Percentiles rank a stretch among this genome's conserved stretches.
These are phyloP conservation scores for Tubosaeta brunneosetosa DNA, from an alignment of 768 basidiomycete species.

Conservation along the genomic window DNA sequence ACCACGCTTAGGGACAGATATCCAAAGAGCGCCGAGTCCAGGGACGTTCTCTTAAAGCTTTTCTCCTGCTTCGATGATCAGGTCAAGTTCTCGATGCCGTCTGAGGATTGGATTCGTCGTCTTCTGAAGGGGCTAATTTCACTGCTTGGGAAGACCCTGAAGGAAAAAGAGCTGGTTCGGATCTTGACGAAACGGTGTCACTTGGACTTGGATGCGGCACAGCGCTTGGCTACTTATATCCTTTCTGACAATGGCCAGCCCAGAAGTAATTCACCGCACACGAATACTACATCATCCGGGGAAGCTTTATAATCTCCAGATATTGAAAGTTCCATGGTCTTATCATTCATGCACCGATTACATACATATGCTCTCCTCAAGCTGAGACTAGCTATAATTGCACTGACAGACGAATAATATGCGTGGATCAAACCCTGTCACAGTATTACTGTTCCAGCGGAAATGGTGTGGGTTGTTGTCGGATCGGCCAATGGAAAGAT, in stretches of 20 bases:
- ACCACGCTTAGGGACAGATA: conserved; percentile 23
- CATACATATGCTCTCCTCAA: no score
- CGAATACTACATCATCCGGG: no score
- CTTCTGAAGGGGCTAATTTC: conserved; percentile 23
- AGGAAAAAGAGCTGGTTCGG: conserved; percentile 20
- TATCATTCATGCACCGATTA: no score
- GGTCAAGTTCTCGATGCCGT: conserved; percentile 28
- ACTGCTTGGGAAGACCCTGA: conserved; percentile 18
- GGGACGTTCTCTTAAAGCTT: conserved; percentile 15
- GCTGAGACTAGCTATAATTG: no score
- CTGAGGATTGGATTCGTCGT: conserved; percentile 24
- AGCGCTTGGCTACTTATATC: conserved; percentile 18
- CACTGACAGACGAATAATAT: no score
- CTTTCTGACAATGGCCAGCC: conserved; percentile 11
- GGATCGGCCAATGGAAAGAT: no score
- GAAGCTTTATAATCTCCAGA: no score
- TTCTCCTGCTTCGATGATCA: conserved; percentile 20
- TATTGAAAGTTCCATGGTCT: no score
- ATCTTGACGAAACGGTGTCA: conserved; percentile 27
- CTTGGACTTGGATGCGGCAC: conserved; percentile 20
- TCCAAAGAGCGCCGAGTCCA: conserved; percentile 30
- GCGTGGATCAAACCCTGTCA: no score
- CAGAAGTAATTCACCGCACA: no score
- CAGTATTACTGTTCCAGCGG: no score
- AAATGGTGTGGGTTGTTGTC: no score